Conservation (phyloP, 306 rosid genomes). For the Vigna mungo region DNA sequence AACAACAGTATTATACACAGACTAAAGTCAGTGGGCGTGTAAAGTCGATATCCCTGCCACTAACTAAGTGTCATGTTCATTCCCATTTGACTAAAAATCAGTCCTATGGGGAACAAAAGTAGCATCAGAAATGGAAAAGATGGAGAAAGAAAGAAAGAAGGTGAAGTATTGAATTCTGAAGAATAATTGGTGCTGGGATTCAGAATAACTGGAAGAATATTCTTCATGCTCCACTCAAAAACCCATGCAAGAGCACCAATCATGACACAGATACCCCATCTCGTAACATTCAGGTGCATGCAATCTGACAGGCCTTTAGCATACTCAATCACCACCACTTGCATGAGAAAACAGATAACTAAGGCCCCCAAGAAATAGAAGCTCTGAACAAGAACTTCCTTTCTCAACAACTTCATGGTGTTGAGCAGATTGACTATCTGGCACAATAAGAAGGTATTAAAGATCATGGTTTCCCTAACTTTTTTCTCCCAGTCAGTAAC, state of each 20-base stretch:
- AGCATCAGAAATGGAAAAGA: conserved; percentile 41
- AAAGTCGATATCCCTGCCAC: conserved; percentile 7
- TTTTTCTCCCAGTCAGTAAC: conserved; percentile 24
- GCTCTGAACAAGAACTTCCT: conserved; percentile 41
- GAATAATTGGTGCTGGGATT: neutral
- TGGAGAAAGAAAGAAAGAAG: conserved; percentile 17
- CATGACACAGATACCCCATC: conserved; percentile 58
- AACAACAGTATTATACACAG: neutral
- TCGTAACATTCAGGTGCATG: conserved; percentile 51
- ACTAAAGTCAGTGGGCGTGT: conserved; percentile 3
- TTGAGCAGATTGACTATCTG: conserved; percentile 61
- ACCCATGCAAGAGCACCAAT: conserved; percentile 57
- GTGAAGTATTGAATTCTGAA: conserved; percentile 14
- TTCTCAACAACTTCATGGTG: conserved; percentile 51
- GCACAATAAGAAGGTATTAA: conserved; percentile 62
- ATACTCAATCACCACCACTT: conserved; percentile 55
- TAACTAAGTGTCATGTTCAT: conserved; percentile 5
- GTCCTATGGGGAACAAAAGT: conserved; percentile 40
- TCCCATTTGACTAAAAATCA: conserved; percentile 9
- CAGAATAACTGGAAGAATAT: neutral
- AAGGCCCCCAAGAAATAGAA: conserved; percentile 50
- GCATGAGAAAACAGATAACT: conserved; percentile 49
- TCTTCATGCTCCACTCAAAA: conserved; percentile 37
- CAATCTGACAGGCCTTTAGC: conserved; percentile 39
- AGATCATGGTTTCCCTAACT: conserved; percentile 57